phyloP scores from a whole-genome alignment of 2,329 filamentous ascomycete genomes.

The Pleurostoma richardsiae region DNA sequence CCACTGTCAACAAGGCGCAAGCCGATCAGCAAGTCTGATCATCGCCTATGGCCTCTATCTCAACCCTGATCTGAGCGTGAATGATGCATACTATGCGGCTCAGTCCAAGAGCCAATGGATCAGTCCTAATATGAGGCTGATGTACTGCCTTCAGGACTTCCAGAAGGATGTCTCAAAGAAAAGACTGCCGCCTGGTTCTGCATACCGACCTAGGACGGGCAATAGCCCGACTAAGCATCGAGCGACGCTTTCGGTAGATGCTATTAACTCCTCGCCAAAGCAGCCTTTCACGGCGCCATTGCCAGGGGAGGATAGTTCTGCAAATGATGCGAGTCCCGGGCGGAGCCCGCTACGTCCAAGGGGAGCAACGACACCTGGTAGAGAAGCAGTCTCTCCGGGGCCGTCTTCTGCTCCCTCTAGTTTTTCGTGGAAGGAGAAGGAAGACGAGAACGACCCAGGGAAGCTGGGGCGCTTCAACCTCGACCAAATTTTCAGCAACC shows the following conservation, averaged over 20 bases:
- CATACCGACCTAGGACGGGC: constrained; percentile 43
- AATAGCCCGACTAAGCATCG: constrained; percentile 57
- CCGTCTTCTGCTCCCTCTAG: constrained; percentile 64
- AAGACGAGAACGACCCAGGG: constrained; percentile 34
- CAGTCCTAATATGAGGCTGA: constrained; percentile 85
- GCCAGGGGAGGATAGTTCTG: constrained; percentile 44
- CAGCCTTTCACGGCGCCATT: constrained; percentile 59
- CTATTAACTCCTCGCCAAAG: constrained; percentile 44
- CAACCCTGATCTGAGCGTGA: constrained; percentile 70
- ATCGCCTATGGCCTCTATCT: constrained; percentile 82
- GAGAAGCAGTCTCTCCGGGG: constrained; percentile 50
- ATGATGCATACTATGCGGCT: constrained; percentile 77
- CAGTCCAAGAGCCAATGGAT: constrained; percentile 83
- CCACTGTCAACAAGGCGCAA: constrained; percentile 83
- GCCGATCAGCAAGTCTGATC: constrained; percentile 78
- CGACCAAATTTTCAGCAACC: constrained; percentile 21
- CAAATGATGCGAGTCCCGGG: constrained; percentile 33
- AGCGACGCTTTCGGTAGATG: constrained; percentile 54
- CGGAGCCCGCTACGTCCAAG: constrained; percentile 40
- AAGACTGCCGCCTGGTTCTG: constrained; percentile 35
- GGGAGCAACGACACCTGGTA: constrained; percentile 47
- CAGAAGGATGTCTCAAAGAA: constrained; percentile 57
- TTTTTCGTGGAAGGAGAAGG: constrained; percentile 52
- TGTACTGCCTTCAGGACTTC: constrained; percentile 85
- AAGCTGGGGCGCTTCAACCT: constrained; percentile 35